Evolutionary conservation across 352 stramenopile genomes (phyloP), one percentile per base, ranked within the genome.

Genomic region (Phytophthora crassamura): DNA sequence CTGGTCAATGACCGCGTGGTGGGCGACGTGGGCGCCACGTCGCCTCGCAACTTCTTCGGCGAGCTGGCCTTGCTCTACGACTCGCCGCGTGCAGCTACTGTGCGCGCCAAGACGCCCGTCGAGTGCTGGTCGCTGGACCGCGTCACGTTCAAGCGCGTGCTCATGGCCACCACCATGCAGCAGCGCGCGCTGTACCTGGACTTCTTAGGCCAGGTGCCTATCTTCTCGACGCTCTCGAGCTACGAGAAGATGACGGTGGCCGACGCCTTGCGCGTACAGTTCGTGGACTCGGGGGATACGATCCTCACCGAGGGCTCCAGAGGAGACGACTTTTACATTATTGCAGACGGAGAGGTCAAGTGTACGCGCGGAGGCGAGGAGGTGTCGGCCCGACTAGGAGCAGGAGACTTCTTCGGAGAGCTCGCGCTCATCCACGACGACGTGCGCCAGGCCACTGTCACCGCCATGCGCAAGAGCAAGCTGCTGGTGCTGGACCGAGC

Each of bases 61-160:
- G 95, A 99, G 77, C 74, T 99, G 30, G 95, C 95, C 8, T 76
- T 98, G 42, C 81, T 99, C 34, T 98, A 98, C 70, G 88, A 98
- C 59, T 82, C 88, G 30, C 91, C 96, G 12, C 64, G 95, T 40
- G 86, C 88, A 6, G 94, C 94, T 1, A 98, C 94, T 4, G 86
- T 97, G 49, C 69, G 72, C 11, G 81, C 86, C 0, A 67, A 72
- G 36, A 88, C 77, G 18, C 60, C 73, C 47, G 92, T 87, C 40
- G 86, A 93, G 53, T 82, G 94, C 50, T 98, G 94, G 94, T 86
- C 78, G 25, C 77, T 98, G 45, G 88, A 96, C 68, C 86, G 83
- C 41, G 60, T 81, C 30, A 91, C 83, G 3, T 91, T 90, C 65
- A 90, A 90, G 67, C 66, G 77, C 8, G 78, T 90, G 59, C 71